Percentiles rank a stretch among this genome's conserved stretches.
Conservation (phyloP, 805 yeast genomes). For the Candida nonsorbophila region DNA sequence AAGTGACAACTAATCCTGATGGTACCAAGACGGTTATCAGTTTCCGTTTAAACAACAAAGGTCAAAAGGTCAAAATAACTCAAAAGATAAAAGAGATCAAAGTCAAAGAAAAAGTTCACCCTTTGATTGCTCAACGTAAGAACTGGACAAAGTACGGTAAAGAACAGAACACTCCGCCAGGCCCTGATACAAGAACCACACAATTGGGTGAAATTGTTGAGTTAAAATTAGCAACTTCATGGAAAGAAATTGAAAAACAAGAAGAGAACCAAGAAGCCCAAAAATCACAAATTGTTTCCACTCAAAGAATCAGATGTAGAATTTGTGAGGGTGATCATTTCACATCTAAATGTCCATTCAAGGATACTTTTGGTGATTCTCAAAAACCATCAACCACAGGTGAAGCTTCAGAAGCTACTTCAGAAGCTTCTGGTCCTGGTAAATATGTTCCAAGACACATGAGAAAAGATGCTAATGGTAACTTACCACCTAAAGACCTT, state of each 20-base stretch:
- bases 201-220: constrained; percentile 81
- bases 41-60: constrained; percentile 67
- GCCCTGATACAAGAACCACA: constrained; percentile 86
- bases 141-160: constrained; percentile 86
- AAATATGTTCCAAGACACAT: constrained; percentile 43
- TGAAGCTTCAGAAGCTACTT: constrained; percentile 10
- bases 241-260: constrained; percentile 75
- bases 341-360: constrained; percentile 93
- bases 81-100: constrained; percentile 75
- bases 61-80: constrained; percentile 81
- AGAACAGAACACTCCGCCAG: constrained; percentile 66
- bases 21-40: constrained; percentile 87
- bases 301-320: constrained; percentile 67
- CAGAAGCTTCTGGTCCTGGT: constrained; percentile 15
- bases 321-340: constrained; percentile 91
- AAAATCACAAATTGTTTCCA: constrained; percentile 30
- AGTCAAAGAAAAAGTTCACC: constrained; percentile 78
- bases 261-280: constrained; percentile 53
- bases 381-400: constrained; percentile 33
- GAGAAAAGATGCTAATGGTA: constrained; percentile 39
- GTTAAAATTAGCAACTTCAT: constrained; percentile 65
- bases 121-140: constrained; percentile 80
- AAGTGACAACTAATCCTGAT: constrained; percentile 71
- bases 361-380: constrained; percentile 63
- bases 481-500: constrained; percentile 28